Evolutionary conservation across 2,329 filamentous ascomycete species (phyloP), one percentile per base, ranked within the genome.

Genomic region (Botrytis deweyae): DNA sequence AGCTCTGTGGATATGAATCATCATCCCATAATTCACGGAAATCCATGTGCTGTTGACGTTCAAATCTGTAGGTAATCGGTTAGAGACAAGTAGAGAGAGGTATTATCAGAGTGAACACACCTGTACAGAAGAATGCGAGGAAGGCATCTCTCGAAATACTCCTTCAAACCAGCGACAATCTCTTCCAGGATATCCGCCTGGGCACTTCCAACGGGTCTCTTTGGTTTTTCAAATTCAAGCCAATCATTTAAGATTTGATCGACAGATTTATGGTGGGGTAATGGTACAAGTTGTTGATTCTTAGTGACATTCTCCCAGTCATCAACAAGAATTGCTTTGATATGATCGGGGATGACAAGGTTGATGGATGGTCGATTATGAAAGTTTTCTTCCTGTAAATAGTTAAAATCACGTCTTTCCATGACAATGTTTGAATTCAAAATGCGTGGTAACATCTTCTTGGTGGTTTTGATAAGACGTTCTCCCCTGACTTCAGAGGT

Each of bases 241-340:
- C 98, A 99, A 76, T 95, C 92, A 67, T 94, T 88, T 25, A 99
- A 85, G 75, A 99, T 93, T 77, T 89, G 85, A 76, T 88, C 89
- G 74, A 96, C 93, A 1, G 95, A 90, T 70, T 91, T 89, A 42
- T 87, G 86, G 65, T 94, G 91, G 0, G 96, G 96, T 25, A 99
- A 86, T 2, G 93, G 91, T 46, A 98, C 93, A 6, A 98, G 90
- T 81, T 95, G 93, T 78, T 94, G 90, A 81, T 97, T 96, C 84
- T 98, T 98, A 73, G 96, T 99, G 75, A 99, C 91, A 79, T 98
- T 97, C 83, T 99, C 96, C 96, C 96, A 99, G 82, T 99, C 96
- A 81, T 99, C 96, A 36, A 99, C 96, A 4, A 99, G 89, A 76
- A 97, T 88, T 25, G 93, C 93, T 85, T 98, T 98, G 77, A 99